Evolutionary conservation across 805 yeast genomes (phyloP).

Genomic region (Citeromyces matritensis): DNA sequence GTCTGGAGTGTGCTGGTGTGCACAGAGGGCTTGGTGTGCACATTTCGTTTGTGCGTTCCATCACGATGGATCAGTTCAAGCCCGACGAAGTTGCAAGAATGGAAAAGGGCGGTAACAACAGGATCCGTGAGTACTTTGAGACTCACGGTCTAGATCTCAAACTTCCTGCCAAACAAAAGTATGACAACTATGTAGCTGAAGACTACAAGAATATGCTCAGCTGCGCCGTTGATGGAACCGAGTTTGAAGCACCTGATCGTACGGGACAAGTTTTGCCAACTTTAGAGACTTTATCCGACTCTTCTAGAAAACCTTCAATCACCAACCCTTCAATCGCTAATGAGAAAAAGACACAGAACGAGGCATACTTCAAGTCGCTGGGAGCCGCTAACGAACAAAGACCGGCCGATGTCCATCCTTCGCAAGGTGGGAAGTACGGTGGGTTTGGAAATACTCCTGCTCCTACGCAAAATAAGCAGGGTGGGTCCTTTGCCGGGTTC

Average conservation of each 20-base stretch:
- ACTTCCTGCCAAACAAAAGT: conserved; percentile 59
- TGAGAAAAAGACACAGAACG: conserved; percentile 47
- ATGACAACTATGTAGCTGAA: conserved; percentile 83
- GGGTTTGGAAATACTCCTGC: conserved; percentile 86
- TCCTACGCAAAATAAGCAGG: conserved; percentile 7
- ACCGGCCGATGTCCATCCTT: conserved; percentile 74
- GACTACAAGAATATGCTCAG: conserved; percentile 80
- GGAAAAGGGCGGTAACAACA: conserved; percentile 90
- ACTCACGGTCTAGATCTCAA: conserved; percentile 54
- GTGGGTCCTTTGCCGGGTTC: conserved; percentile 30
- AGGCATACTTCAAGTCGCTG: conserved; percentile 65
- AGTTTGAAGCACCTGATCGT: conserved; percentile 55
- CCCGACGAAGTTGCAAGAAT: conserved; percentile 78
- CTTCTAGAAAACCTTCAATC: background rate
- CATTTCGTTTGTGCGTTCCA: conserved; percentile 88
- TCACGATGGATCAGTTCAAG: conserved; percentile 98
- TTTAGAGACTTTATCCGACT: conserved; percentile 4
- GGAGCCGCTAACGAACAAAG: conserved; percentile 61
- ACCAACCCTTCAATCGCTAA: conserved; percentile 3
- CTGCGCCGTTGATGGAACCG: conserved; percentile 58
- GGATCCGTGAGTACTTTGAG: conserved; percentile 52
- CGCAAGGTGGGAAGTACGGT: conserved; percentile 84
- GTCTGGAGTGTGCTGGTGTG: conserved; percentile 94
- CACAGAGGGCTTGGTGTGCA: conserved; percentile 96
- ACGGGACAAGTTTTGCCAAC: conserved; percentile 25